Evolutionary conservation across 2,329 filamentous ascomycete species (phyloP).

Genomic region (Lecanoromycetidae sp.): DNA sequence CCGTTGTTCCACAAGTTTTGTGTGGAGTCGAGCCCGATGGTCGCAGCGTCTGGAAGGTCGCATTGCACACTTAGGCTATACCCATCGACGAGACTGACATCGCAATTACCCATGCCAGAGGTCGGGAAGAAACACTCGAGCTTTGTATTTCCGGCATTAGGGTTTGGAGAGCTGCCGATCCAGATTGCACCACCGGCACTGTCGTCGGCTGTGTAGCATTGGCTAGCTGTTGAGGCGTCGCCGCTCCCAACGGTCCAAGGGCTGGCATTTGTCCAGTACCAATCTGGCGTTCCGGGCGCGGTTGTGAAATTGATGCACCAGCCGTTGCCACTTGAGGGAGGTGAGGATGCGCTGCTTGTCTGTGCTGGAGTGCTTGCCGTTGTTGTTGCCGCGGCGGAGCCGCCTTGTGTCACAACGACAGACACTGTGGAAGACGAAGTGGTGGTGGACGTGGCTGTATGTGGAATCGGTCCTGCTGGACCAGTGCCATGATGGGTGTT

Average conservation of each 20-base stretch:
- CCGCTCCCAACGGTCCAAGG: neutral
- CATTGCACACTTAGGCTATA: conserved; percentile 7
- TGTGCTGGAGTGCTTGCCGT: neutral
- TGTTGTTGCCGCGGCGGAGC: neutral
- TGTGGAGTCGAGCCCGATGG: neutral
- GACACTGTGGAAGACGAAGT: too few species aligned
- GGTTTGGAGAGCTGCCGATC: neutral
- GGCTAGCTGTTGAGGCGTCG: neutral
- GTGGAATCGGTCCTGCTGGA: too few species aligned
- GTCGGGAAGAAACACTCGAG: conserved; percentile 3
- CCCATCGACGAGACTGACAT: conserved; percentile 9
- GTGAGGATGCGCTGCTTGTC: neutral
- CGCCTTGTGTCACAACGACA: too few species aligned
- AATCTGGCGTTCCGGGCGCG: neutral
- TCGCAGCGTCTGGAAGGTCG: neutral
- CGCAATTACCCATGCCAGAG: neutral
- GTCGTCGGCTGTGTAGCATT: neutral
- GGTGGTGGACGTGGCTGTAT: too few species aligned
- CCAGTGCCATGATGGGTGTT: too few species aligned
- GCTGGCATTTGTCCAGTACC: neutral
- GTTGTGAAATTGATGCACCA: neutral
- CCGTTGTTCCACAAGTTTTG: neutral
- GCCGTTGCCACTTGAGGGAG: neutral
- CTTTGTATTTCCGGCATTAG: conserved; percentile 4
- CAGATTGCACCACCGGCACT: conserved; percentile 1